Percentiles rank a stretch among this genome's conserved stretches.
Evolutionary conservation across 441 rosid species (phyloP).

Genomic region (Populus hybrid): DNA sequence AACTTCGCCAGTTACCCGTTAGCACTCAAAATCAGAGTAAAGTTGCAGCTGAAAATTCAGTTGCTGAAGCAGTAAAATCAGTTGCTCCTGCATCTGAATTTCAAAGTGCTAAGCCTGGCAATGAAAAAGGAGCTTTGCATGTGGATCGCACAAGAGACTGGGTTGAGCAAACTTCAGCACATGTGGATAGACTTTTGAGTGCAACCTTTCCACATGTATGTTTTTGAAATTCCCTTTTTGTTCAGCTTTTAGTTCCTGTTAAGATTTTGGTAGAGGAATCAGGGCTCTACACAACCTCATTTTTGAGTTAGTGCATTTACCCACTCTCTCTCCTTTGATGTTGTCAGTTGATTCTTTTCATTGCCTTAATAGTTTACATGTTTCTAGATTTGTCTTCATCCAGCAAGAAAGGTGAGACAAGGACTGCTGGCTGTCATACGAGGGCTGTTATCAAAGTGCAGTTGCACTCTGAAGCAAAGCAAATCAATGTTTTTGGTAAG

Average conservation of each 20-base stretch:
- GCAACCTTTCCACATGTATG: conserved; percentile 87
- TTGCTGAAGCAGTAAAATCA: conserved; percentile 27
- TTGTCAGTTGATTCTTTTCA: neutral
- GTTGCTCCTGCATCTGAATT: conserved; percentile 25
- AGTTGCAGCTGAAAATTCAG: conserved; percentile 31
- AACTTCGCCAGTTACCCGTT: conserved; percentile 58
- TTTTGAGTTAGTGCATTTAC: neutral
- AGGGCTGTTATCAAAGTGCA: conserved; percentile 68
- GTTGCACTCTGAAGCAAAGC: conserved; percentile 58
- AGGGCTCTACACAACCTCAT: neutral
- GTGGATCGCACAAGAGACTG: conserved; percentile 81
- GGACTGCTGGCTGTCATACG: conserved; percentile 70
- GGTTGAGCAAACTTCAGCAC: conserved; percentile 66
- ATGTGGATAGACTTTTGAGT: conserved; percentile 64
- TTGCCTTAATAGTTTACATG: conserved; percentile 12
- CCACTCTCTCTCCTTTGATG: neutral
- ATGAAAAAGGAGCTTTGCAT: conserved; percentile 52
- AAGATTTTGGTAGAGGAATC: neutral
- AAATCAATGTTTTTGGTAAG: conserved; percentile 84
- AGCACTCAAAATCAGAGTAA: conserved; percentile 39
- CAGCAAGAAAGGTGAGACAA: conserved; percentile 59
- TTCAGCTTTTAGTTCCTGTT: conserved; percentile 17
- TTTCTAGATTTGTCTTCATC: conserved; percentile 79
- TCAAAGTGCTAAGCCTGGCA: conserved; percentile 22
- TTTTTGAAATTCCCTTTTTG: conserved; percentile 18